phyloP scores from a whole-genome alignment of 2,329 filamentous ascomycete species.

The Alternaria viburni region DNA sequence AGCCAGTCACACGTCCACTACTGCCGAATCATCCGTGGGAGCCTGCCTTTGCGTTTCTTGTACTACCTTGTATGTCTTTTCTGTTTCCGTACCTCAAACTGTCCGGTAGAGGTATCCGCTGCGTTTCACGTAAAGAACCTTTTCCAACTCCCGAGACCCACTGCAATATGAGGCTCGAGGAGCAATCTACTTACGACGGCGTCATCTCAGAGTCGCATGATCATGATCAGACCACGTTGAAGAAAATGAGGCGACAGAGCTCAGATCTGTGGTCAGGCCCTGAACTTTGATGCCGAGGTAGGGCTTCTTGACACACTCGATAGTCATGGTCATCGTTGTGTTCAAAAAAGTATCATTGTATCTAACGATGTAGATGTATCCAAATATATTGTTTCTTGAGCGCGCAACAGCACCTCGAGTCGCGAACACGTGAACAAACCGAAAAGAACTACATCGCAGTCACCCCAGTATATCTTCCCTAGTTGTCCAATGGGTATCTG shows the following conservation, averaged over 20 bases:
- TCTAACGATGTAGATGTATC: neutral
- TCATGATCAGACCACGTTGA: neutral
- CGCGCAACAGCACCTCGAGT: neutral
- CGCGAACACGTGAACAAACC: neutral
- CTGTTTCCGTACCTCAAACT: neutral
- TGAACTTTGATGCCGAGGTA: neutral
- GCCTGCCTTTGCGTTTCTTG: neutral
- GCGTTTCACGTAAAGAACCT: neutral
- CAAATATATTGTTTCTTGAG: neutral
- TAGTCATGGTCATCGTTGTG: neutral
- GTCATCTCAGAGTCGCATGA: neutral
- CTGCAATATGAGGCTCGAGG: neutral
- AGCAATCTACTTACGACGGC: neutral
- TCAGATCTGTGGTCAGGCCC: neutral
- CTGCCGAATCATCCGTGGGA: neutral
- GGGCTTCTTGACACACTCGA: neutral
- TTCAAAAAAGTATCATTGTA: neutral
- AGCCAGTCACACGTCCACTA: constrained; percentile 2
- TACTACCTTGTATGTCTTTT: neutral
- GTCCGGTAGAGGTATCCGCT: neutral
- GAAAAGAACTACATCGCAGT: neutral
- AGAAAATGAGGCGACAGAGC: neutral
- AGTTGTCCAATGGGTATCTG: constrained; percentile 64
- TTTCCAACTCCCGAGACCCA: neutral
- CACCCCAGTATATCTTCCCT: neutral